These are phyloP conservation scores for Porodaedalea pini DNA, from an alignment of 1,284 basidiomycete species.

Conservation along the genomic window DNA sequence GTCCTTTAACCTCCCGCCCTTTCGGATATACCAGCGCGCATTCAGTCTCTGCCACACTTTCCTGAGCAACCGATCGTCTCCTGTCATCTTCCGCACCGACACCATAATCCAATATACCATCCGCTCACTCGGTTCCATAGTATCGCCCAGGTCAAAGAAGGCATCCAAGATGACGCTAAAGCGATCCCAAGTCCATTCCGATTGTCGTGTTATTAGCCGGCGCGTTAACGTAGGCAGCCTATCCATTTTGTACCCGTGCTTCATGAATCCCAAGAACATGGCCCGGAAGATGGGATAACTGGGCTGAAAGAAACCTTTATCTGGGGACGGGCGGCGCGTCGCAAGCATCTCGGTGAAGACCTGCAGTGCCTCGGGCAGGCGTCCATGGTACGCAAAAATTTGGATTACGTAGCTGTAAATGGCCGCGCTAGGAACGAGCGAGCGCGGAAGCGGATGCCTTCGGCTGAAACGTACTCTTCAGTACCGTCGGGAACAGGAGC, in stretches of 20 bases:
- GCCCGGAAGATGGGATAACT: conserved; percentile 59
- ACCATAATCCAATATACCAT: conserved; percentile 62
- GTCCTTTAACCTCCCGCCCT: conserved; percentile 47
- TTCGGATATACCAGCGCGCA: conserved; percentile 43
- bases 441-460: conserved; percentile 11
- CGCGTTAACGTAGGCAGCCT: conserved; percentile 2
- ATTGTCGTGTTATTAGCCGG: conserved; percentile 15
- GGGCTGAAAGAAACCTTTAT: conserved; percentile 33
- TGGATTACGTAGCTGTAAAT: conserved; percentile 74
- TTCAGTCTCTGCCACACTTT: conserved; percentile 54
- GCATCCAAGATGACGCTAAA: conserved; percentile 53
- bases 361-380: conserved; percentile 54
- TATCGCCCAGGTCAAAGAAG: conserved; percentile 47
- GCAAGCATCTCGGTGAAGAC: conserved; percentile 73
- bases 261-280: conserved; percentile 74
- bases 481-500: conserved; percentile 22
- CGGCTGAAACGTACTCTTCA: conserved; percentile 22
- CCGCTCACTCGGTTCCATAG: conserved; percentile 39
- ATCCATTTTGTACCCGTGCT: conserved; percentile 41
- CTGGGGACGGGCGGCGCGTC: conserved; percentile 35
- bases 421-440: conserved; percentile 48
- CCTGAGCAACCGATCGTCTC: conserved; percentile 45
- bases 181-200: conserved; percentile 52
- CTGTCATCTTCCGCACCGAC: conserved; percentile 57
- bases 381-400: conserved; percentile 63